Conservation (phyloP, 441 rosid species). For the Euphorbia schlechtendalii region DNA sequence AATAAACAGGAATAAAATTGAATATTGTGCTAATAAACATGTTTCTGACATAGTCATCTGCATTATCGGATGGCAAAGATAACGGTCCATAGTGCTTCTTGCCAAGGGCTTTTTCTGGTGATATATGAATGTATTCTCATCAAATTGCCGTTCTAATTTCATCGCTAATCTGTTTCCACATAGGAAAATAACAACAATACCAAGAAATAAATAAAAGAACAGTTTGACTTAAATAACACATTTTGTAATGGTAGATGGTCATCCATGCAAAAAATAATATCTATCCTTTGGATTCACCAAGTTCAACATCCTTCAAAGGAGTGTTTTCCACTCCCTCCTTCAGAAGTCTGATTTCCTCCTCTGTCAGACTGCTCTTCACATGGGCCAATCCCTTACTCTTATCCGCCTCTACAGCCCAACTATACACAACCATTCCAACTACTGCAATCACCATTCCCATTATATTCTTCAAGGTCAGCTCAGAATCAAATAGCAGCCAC, state of each 20-base stretch:
- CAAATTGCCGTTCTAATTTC: slow-evolving; percentile 3
- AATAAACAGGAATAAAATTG: too few species aligned
- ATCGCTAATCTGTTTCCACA: slow-evolving; percentile 15
- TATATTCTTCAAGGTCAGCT: slow-evolving; percentile 69
- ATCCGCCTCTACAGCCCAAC: slow-evolving; percentile 77
- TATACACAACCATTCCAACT: slow-evolving; percentile 74
- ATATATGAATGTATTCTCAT: slow-evolving; percentile 1
- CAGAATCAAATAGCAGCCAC: slow-evolving; percentile 76
- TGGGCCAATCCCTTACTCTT: slow-evolving; percentile 36
- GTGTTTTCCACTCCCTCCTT: slow-evolving; percentile 62
- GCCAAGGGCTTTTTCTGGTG: slow-evolving; percentile 6
- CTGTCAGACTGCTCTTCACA: slow-evolving; percentile 56
- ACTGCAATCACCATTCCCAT: slow-evolving; percentile 72
- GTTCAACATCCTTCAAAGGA: slow-evolving; percentile 60
- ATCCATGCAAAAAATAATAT: slow-evolving; percentile 13
- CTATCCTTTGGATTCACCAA: slow-evolving; percentile 56
- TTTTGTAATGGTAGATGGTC: slow-evolving; percentile 15
- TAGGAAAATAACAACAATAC: slow-evolving; percentile 21
- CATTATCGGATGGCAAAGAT: not conserved
- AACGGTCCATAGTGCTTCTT: slow-evolving; percentile 6
- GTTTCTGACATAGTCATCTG: not conserved
- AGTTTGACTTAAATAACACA: slow-evolving; percentile 11
- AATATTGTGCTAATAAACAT: too few species aligned
- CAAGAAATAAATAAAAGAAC: slow-evolving; percentile 18
- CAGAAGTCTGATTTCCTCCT: slow-evolving; percentile 75